Evolutionary conservation across 306 rosid genomes (phyloP).

Genomic region (apple (Malus domestica)): DNA sequence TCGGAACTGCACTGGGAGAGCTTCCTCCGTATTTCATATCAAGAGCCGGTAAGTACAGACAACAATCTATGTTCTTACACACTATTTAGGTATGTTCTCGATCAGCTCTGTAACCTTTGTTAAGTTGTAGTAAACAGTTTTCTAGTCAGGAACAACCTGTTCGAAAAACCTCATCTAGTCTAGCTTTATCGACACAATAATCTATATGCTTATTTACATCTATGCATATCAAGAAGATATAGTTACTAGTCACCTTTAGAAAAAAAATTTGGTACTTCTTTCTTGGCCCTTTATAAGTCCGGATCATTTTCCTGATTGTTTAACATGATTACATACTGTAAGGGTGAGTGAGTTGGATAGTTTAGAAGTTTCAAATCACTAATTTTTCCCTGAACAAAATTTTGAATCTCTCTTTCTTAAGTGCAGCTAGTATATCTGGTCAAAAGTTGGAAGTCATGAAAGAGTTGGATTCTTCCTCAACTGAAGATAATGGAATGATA

Average conservation of each 20-base stretch:
- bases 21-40: constrained; percentile 78
- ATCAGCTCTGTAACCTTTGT: background rate
- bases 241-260: background rate
- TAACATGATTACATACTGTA: background rate
- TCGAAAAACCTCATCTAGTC: background rate
- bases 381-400: background rate
- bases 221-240: background rate
- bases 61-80: background rate
- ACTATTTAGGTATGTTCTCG: background rate
- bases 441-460: constrained; percentile 38
- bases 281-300: background rate
- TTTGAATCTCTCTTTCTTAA: background rate
- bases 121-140: background rate
- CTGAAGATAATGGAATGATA: constrained; percentile 37
- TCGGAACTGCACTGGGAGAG: constrained; percentile 66
- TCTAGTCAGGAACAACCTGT: background rate
- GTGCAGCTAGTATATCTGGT: constrained; percentile 48
- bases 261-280: background rate
- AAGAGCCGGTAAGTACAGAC: constrained; percentile 51
- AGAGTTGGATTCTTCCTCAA: constrained; percentile 36
- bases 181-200: background rate
- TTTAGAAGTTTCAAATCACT: background rate
- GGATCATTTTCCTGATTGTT: background rate
- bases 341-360: background rate
- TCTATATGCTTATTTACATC: background rate